Evolutionary conservation across 495 filamentous ascomycete species (phyloP).

Genomic region (Platismatia glauca): DNA sequence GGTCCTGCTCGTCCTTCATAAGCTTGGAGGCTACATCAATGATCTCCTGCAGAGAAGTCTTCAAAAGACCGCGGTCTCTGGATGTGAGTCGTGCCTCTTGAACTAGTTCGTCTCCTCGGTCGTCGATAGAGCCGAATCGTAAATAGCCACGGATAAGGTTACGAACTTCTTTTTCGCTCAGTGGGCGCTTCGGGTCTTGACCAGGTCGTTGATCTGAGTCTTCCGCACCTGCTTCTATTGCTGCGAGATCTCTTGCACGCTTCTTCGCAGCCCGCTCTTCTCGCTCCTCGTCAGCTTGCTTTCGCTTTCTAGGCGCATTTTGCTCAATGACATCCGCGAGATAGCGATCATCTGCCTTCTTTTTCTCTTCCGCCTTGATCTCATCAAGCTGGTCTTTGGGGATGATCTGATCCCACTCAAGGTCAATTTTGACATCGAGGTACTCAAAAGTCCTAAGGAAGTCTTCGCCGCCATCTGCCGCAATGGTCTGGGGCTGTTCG

Average conservation of each 20-base stretch:
- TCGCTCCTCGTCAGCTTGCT: conserved; percentile 56
- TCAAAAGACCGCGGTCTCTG: conserved; percentile 70
- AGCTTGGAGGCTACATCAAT: conserved; percentile 58
- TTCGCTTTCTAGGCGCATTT: conserved; percentile 78
- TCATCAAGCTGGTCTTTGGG: conserved; percentile 82
- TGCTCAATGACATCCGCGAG: conserved; percentile 75
- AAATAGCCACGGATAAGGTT: conserved; percentile 81
- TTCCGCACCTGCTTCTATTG: conserved; percentile 41
- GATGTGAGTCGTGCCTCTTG: conserved; percentile 72
- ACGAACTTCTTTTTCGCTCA: conserved; percentile 83
- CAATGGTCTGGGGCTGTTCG: conserved; percentile 78
- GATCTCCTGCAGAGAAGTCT: conserved; percentile 60
- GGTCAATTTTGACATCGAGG: conserved; percentile 86
- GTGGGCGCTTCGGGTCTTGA: conserved; percentile 72
- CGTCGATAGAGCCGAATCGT: conserved; percentile 78
- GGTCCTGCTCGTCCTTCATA: conserved; percentile 56
- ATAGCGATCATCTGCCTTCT: conserved; percentile 72
- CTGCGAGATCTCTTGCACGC: conserved; percentile 61
- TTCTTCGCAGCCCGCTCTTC: conserved; percentile 92
- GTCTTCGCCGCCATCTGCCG: conserved; percentile 85
- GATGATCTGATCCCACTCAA: conserved; percentile 97
- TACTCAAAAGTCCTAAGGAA: conserved; percentile 85
- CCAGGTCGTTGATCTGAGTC: conserved; percentile 51
- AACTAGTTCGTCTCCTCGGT: conserved; percentile 76
- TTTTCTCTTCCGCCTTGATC: conserved; percentile 81